Conservation (phyloP, 306 rosid species). For the Pyrus pyrifolia region DNA sequence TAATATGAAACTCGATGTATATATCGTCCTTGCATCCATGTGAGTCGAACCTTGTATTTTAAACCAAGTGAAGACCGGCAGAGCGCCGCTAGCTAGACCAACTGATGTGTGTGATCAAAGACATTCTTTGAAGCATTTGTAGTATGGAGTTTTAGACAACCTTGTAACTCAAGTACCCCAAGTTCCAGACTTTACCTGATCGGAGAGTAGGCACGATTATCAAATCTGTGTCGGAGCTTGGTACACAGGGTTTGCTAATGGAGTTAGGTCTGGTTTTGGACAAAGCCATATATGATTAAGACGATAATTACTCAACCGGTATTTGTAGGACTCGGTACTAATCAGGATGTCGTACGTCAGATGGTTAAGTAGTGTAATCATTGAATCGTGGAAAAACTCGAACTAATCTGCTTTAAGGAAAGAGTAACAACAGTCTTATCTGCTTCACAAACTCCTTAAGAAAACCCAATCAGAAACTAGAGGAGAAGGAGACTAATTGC, state of each 20-base stretch:
- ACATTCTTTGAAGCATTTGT: background rate
- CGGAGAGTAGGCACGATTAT: background rate
- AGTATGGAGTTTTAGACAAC: background rate
- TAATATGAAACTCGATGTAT: background rate
- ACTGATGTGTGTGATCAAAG: background rate
- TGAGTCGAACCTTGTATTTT: background rate
- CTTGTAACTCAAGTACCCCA: background rate
- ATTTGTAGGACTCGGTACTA: no score
- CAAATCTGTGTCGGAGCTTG: background rate
- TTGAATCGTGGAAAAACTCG: background rate
- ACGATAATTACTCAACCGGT: background rate
- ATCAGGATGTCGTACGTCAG: background rate
- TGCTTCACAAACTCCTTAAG: background rate
- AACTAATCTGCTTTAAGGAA: background rate
- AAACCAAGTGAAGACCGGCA: background rate
- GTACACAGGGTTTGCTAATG: background rate
- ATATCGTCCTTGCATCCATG: background rate
- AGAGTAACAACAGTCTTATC: background rate
- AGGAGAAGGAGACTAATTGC: background rate
- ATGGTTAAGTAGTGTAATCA: background rate
- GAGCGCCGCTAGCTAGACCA: no score
- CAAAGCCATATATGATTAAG: background rate
- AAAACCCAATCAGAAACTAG: background rate
- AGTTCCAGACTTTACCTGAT: background rate
- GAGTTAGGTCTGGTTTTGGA: constrained; percentile 2